A percentile compares a stretch with the other conserved stretches of the same genome.
phyloP scores from a whole-genome alignment of 495 filamentous ascomycete species.

The Neurospora pannonica region DNA sequence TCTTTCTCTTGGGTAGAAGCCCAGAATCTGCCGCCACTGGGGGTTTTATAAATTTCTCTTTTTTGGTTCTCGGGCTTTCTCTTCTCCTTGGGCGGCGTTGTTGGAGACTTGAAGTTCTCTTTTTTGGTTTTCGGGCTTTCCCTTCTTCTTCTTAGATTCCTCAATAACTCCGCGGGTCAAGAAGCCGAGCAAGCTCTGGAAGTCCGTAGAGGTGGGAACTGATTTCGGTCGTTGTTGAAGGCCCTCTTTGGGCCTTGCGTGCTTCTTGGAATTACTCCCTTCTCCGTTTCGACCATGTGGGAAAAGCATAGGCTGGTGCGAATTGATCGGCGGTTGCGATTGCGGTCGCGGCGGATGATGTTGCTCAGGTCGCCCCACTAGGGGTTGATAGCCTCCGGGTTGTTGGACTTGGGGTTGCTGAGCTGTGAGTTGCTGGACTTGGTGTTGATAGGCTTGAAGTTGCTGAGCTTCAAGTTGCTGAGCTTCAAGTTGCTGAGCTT shows the following conservation, averaged over 20 bases:
- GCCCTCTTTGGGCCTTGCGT: not conserved
- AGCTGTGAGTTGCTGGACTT: not conserved
- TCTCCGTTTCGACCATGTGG: not conserved
- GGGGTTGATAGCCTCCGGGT: not conserved
- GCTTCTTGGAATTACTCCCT: not conserved
- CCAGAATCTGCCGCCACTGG: not conserved
- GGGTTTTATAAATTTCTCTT: not conserved
- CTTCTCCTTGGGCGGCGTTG: not conserved
- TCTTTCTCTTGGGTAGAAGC: not conserved
- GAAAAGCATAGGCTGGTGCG: not conserved
- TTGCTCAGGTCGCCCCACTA: not conserved
- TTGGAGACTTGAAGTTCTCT: not conserved
- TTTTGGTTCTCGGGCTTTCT: not conserved
- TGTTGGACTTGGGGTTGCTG: not conserved
- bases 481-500: not conserved
- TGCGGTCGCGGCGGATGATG: not conserved
- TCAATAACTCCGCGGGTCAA: not conserved
- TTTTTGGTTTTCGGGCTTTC: not conserved
- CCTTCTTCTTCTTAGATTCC: not conserved
- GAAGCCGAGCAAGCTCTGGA: not conserved
- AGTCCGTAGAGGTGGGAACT: not conserved
- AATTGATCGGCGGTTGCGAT: not conserved
- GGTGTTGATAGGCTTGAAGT: not conserved
- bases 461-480: not conserved
- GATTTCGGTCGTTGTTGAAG: not conserved